These are phyloP conservation scores for Porodaedalea pini DNA, from an alignment of 1,284 basidiomycete genomes.

Conservation along the genomic window DNA sequence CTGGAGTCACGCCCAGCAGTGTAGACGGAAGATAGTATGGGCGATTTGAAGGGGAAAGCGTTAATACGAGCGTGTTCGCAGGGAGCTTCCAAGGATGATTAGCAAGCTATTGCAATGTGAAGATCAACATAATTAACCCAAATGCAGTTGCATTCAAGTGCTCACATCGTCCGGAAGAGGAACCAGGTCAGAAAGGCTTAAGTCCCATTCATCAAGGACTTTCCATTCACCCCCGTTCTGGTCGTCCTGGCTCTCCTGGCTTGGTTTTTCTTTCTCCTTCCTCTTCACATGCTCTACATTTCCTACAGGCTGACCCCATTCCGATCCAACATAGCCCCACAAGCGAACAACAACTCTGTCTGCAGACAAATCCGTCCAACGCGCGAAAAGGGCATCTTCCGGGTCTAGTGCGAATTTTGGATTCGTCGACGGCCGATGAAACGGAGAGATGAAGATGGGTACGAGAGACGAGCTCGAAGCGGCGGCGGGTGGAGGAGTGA, in stretches of 20 bases:
- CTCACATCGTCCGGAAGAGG: conserved; percentile 63
- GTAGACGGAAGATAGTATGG: conserved; percentile 53
- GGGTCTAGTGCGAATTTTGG: conserved; percentile 64
- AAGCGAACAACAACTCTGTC: conserved; percentile 50
- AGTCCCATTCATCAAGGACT: conserved; percentile 63
- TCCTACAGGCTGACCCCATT: conserved; percentile 45
- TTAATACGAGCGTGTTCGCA: conserved; percentile 69
- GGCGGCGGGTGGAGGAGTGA: conserved; percentile 16
- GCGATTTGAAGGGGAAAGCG: conserved; percentile 55
- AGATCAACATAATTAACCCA: conserved; percentile 8
- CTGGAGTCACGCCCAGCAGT: conserved; percentile 32
- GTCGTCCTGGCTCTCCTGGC: neutral
- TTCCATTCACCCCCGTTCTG: conserved; percentile 47
- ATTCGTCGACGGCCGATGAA: conserved; percentile 73
- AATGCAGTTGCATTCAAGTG: conserved; percentile 8
- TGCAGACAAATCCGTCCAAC: conserved; percentile 46
- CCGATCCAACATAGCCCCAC: conserved; percentile 46
- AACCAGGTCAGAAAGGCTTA: conserved; percentile 58
- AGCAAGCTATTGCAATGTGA: conserved; percentile 36
- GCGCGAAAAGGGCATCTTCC: conserved; percentile 42
- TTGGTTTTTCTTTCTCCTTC: conserved; percentile 25
- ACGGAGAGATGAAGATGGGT: conserved; percentile 66
- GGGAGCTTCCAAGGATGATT: conserved; percentile 51
- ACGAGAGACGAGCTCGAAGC: conserved; percentile 23
- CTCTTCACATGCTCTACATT: conserved; percentile 27